These are phyloP conservation scores for Inonotus obliquus DNA, from an alignment of 1,284 basidiomycete species.

Conservation along the genomic window DNA sequence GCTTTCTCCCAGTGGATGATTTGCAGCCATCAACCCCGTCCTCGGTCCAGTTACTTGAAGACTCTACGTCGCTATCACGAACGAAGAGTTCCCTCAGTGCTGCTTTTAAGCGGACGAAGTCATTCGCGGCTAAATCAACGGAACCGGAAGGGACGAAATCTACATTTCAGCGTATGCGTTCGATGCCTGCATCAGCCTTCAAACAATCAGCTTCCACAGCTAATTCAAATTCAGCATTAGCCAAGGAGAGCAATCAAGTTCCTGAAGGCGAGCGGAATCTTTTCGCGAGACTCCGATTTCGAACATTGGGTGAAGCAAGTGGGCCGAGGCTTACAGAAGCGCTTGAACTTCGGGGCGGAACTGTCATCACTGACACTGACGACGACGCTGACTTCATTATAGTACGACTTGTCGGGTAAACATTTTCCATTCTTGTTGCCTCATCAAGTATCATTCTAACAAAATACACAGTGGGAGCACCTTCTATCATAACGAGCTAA, in stretches of 20 bases:
- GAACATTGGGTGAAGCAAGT: constrained; percentile 60
- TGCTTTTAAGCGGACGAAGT: constrained; percentile 20
- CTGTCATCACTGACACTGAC: constrained; percentile 39
- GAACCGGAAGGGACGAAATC: constrained; percentile 17
- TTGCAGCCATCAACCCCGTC: constrained; percentile 1
- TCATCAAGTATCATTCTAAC: neutral
- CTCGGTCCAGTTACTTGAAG: neutral
- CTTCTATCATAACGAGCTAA: constrained; percentile 48
- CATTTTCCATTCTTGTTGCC: constrained; percentile 6
- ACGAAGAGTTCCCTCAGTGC: constrained; percentile 14
- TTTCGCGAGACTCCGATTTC: constrained; percentile 53
- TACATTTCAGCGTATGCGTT: constrained; percentile 39
- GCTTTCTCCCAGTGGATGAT: neutral
- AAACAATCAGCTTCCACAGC: constrained; percentile 7
- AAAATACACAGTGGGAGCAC: constrained; percentile 48
- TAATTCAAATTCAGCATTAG: neutral
- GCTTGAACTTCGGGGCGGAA: constrained; percentile 54
- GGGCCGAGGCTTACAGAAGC: constrained; percentile 49
- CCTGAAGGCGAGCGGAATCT: constrained; percentile 23
- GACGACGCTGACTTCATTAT: constrained; percentile 58
- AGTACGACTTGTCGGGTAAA: constrained; percentile 65
- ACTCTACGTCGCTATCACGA: constrained; percentile 18
- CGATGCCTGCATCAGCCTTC: constrained; percentile 5
- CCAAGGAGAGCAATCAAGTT: neutral
- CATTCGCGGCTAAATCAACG: constrained; percentile 21